Conservation (phyloP, 2,329 filamentous ascomycete genomes). For the Diaporthe ampelina region DNA sequence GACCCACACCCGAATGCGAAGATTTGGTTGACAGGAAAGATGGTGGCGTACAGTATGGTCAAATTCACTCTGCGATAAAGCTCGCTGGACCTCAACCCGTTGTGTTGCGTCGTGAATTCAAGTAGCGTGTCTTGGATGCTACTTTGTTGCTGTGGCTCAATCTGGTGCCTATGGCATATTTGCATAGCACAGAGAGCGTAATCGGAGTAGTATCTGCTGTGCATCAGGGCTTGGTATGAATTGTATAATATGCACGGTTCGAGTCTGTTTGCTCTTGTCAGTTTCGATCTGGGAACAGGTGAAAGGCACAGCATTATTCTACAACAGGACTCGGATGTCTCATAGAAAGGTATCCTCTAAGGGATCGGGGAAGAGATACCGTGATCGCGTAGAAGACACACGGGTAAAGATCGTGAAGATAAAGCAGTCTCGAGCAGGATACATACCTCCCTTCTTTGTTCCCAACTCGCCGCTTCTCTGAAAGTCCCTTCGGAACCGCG, state of each 20-base stretch:
- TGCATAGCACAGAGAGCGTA: neutral
- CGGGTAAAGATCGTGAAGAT: neutral
- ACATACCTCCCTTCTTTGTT: neutral
- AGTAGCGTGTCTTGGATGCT: too few relatives aligned
- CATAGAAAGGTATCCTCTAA: too few relatives aligned
- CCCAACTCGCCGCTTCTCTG: neutral
- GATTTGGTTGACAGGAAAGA: neutral
- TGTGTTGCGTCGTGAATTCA: too few relatives aligned
- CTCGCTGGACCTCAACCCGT: too few relatives aligned
- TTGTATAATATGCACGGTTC: neutral
- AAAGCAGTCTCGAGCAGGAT: too few relatives aligned
- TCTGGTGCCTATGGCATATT: neutral
- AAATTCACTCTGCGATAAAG: too few relatives aligned
- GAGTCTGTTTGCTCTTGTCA: neutral
- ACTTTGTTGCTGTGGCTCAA: neutral
- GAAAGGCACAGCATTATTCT: too few relatives aligned
- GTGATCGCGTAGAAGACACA: too few relatives aligned
- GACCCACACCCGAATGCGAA: conserved; percentile 17
- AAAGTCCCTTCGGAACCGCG: neutral
- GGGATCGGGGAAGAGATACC: too few relatives aligned
- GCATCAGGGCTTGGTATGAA: neutral
- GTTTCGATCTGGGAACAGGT: neutral
- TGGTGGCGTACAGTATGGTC: too few relatives aligned
- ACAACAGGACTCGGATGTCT: too few relatives aligned
- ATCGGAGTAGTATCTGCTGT: neutral